Conservation (phyloP, 2,329 filamentous ascomycete species). For the Aspergillus luchuensis region DNA sequence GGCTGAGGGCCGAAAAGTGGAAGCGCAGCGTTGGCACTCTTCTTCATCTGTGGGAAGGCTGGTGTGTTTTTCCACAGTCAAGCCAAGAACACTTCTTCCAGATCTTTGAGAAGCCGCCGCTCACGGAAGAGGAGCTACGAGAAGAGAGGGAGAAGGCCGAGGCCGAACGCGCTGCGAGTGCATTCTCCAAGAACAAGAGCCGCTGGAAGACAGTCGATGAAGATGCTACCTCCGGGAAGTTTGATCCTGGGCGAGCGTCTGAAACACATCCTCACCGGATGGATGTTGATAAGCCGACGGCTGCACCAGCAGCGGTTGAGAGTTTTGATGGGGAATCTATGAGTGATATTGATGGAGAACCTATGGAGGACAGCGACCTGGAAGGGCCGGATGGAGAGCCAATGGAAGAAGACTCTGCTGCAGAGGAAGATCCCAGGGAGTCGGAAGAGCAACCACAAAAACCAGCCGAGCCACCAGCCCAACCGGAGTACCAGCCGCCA, state of each 20-base stretch:
- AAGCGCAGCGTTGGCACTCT: constrained; percentile 72
- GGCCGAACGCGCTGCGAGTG: constrained; percentile 39
- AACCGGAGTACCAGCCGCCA: constrained; percentile 33
- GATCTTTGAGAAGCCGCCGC: constrained; percentile 71
- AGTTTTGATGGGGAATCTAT: constrained; percentile 45
- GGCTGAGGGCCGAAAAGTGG: constrained; percentile 81
- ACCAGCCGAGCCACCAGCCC: constrained; percentile 26
- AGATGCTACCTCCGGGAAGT: constrained; percentile 35
- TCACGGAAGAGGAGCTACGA: constrained; percentile 49
- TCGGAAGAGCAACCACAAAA: constrained; percentile 25
- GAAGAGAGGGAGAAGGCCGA: constrained; percentile 48
- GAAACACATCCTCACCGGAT: constrained; percentile 33
- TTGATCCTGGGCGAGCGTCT: constrained; percentile 30
- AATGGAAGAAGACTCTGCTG: constrained; percentile 45
- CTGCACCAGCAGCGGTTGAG: constrained; percentile 47
- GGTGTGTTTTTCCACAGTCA: constrained; percentile 69
- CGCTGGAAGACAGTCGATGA: constrained; percentile 52
- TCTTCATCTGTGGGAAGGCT: constrained; percentile 68
- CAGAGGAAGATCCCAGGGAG: constrained; percentile 31
- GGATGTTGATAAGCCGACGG: constrained; percentile 35
- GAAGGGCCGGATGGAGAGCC: constrained; percentile 53
- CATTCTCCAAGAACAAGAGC: constrained; percentile 46
- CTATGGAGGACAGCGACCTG: constrained; percentile 53
- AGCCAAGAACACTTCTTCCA: constrained; percentile 71
- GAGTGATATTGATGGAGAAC: constrained; percentile 48